phyloP scores from a whole-genome alignment of 2,329 filamentous ascomycete genomes.

The Colletotrichum scovillei region DNA sequence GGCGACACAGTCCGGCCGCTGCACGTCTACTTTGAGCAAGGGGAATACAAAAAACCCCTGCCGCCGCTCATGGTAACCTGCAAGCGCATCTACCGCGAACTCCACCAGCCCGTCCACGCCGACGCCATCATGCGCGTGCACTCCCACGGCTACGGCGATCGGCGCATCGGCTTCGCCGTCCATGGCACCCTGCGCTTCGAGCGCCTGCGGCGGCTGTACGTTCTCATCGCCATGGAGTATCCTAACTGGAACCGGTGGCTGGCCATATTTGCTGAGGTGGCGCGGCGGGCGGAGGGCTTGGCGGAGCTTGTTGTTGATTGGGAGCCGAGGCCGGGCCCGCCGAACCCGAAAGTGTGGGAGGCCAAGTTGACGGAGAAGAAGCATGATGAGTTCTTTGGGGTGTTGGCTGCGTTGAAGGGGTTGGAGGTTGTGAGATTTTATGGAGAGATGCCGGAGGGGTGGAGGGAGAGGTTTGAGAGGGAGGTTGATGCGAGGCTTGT shows the following conservation, averaged over 20 bases:
- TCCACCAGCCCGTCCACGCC: conserved; percentile 38
- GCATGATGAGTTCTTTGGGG: conserved; percentile 19
- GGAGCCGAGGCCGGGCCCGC: conserved; percentile 38
- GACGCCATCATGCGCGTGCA: conserved; percentile 41
- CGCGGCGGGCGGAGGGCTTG: conserved; percentile 35
- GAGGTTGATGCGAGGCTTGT: conserved; percentile 9
- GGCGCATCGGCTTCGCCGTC: conserved; percentile 44
- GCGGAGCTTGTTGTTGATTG: conserved; percentile 44
- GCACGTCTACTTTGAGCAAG: conserved; percentile 30
- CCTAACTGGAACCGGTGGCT: conserved; percentile 47
- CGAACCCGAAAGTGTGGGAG: conserved; percentile 17
- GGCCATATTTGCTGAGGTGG: conserved; percentile 40
- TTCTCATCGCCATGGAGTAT: conserved; percentile 42
- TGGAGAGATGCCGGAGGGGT: conserved; percentile 17
- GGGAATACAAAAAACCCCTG: conserved; percentile 18
- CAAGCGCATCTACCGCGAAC: conserved; percentile 45
- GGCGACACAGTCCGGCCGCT: conserved; percentile 28
- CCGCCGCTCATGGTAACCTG: conserved; percentile 42
- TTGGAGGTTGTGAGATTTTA: conserved; percentile 22
- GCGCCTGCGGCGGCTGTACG: conserved; percentile 40
- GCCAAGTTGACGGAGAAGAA: conserved; percentile 25
- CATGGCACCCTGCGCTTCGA: conserved; percentile 42
- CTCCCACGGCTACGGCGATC: conserved; percentile 38
- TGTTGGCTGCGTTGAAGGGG: conserved; percentile 1
- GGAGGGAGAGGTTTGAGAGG: conserved; percentile 22